Base-by-base conservation (phyloP, 352 stramenopile species). In the Pythium oligandrum region DNA sequence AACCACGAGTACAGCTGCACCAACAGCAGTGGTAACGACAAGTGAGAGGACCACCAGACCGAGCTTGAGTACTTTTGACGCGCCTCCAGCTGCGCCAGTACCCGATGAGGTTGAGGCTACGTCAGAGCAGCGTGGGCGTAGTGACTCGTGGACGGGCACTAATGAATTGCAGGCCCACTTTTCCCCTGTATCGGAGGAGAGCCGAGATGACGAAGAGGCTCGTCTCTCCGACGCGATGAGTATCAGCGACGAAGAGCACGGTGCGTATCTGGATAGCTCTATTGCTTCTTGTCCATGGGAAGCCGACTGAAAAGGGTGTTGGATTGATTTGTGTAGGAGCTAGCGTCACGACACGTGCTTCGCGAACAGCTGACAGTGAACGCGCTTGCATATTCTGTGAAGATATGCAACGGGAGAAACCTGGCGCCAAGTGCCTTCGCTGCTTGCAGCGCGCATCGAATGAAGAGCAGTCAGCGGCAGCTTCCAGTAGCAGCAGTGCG, bases 191-290 rank as follows among this genome's bases (percentile, higher is more conserved):
- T 63, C 48, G 47, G 68, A 75, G 11, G 48, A 48, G 11, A 58
- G 59, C 7, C 53, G 75, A 30, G 64, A 75, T 53, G 38, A 71
- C 64, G 68, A 71, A 33, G 42, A 73, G 66, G 38, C 7, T 8
- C 7, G 12, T 12, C 12, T 36, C n/a, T 53, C 65, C 26, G 55
- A 56, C 11, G 36, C 37, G 3, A 71, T 71, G 58, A 71, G 63
- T 34, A 62, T 67, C 35, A 67, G 59, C 44, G 58, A 59, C 1
- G 55, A 64, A 26, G 55, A 50, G 44, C 6, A 31, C n/a, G 52
- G 53, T 51, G 34, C 38, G 35, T 17, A 26, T 30, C 34, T 34
- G 30, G 34, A 32, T 53, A 6, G 34, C 17, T 26, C 17, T 26
- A 26, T 26, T 26, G 17, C 17, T 26, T 26, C 17, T 26, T 26